A percentile compares a stretch with the other conserved stretches of the same genome.
Evolutionary conservation across 2,329 filamentous ascomycete species (phyloP).

Genomic region (Trichoderma sp.): DNA sequence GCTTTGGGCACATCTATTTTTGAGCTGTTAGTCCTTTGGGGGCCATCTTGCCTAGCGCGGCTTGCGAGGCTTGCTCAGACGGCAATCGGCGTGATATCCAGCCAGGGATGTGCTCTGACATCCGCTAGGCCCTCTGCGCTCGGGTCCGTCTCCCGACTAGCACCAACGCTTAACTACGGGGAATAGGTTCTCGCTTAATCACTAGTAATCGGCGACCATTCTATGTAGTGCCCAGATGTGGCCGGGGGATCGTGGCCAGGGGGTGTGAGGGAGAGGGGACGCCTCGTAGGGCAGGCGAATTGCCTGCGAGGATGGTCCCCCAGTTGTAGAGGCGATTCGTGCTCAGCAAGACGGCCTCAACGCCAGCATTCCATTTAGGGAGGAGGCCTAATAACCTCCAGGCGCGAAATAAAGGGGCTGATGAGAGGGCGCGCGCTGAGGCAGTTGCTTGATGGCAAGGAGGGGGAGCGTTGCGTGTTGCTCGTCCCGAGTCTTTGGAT

Average conservation of each 20-base stretch:
- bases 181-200: slow-evolving; percentile 19
- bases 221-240: slow-evolving; percentile 12
- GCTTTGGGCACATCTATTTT: slow-evolving; percentile 16
- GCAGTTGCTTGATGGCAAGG: not conserved
- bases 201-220: slow-evolving; percentile 24
- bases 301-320: slow-evolving; percentile 3
- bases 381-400: not conserved
- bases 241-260: not conserved
- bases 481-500: slow-evolving; percentile 11
- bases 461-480: not conserved
- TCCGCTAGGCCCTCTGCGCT: slow-evolving; percentile 9
- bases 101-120: slow-evolving; percentile 22
- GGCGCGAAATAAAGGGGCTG: slow-evolving; percentile 11
- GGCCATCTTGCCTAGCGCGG: slow-evolving; percentile 20
- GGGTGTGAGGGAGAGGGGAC: not conserved
- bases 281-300: slow-evolving; percentile 23
- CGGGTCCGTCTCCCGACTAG: slow-evolving; percentile 23
- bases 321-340: not conserved
- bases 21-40: slow-evolving; percentile 1
- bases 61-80: slow-evolving; percentile 13
- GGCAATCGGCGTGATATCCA: slow-evolving; percentile 22
- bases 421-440: not conserved
- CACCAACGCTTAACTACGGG: slow-evolving; percentile 26
- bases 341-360: not conserved
- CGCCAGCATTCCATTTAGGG: not conserved